Conservation (phyloP, 345 rosid species). For the Ceriops tagal region DNA sequence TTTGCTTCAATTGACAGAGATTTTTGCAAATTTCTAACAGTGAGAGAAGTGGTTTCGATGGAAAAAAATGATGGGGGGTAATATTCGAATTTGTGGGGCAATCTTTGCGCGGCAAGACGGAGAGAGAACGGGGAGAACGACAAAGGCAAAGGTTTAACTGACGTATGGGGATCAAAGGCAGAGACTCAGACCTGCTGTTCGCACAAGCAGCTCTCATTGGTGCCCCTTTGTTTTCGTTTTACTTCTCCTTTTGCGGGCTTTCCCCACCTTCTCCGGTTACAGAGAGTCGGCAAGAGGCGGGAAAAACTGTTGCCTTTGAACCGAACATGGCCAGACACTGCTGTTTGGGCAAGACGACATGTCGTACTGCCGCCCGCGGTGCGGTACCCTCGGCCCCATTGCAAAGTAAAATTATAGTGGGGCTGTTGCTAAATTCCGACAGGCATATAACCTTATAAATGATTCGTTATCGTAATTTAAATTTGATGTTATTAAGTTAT, state of each 20-base stretch:
- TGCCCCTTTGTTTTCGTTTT: not conserved
- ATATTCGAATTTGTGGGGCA: conserved; percentile 40
- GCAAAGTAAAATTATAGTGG: too few relatives aligned
- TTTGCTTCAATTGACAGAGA: conserved; percentile 57
- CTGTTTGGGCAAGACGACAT: too few relatives aligned
- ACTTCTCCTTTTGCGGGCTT: too few relatives aligned
- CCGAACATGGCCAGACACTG: too few relatives aligned
- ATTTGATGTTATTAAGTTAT: too few relatives aligned
- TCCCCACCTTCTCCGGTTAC: not conserved
- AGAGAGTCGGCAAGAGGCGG: too few relatives aligned
- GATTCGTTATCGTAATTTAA: too few relatives aligned
- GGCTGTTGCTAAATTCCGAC: too few relatives aligned
- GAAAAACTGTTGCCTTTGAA: too few relatives aligned
- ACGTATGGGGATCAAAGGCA: conserved; percentile 20
- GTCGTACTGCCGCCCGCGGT: too few relatives aligned
- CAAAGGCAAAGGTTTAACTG: conserved; percentile 16
- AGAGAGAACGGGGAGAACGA: conserved; percentile 30
- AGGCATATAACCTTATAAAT: too few relatives aligned
- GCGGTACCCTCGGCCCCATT: too few relatives aligned
- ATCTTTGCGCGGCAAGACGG: conserved; percentile 42
- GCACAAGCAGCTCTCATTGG: conserved; percentile 39
- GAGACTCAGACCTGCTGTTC: conserved; percentile 23
- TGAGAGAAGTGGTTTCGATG: conserved; percentile 52
- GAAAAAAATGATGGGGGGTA: conserved; percentile 39
- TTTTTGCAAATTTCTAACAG: conserved; percentile 54